Evolutionary conservation across 108 stramenopile species (phyloP), one percentile per base, ranked within the genome.

Genomic region (Aurantiochytrium sp.): DNA sequence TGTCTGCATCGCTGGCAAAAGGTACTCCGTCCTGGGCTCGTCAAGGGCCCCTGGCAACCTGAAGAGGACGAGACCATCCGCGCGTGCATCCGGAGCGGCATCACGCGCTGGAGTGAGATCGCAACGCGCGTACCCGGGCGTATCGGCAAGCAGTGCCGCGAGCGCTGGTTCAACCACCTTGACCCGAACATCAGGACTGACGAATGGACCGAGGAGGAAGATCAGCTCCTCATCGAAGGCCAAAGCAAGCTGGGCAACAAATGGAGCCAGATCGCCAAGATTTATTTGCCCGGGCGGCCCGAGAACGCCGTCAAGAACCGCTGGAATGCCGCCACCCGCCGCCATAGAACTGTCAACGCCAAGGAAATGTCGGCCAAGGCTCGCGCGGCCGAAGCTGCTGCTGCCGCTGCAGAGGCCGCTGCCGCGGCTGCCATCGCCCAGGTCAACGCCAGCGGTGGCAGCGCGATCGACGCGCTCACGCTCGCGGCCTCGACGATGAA

Each of bases 1-100:
- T 99, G 99, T 90, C 92, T 99, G 29, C 99, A 99, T 90, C 94
- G 99, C 21, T 99, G 99, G 99, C 97, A 98, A 90, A 99, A 99
- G 91, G 99, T 99, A 5, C 96, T 99, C 35, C 95, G 96, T 51
- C 98, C 99, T 5, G 99, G 98, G 59, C 93, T 99, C 43, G 95
- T 98, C 91, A 99, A 99, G 92, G 99, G 99, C 5, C 97, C 98
- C 18, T 98, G 98, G 98, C 98, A 98, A 12, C 87, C 95, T 25
- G 97, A 98, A 89, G 99, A 99, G 91, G 99, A 99, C 90, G 91
- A 91, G 23, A 92, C 95, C 44, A 91, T 94, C 58, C 51, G 60
- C 25, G n/a, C 4, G 5, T 87, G 90, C 28, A 87, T 91, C 19
- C 49, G 72, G 83, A 35, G 5, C 19, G 93, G 91, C 58, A 90